Percentiles rank a stretch among this genome's conserved stretches.
These are phyloP conservation scores for Triticum dicoccoides DNA, from an alignment of 176 grass and related monocot genomes.

Conservation along the genomic window DNA sequence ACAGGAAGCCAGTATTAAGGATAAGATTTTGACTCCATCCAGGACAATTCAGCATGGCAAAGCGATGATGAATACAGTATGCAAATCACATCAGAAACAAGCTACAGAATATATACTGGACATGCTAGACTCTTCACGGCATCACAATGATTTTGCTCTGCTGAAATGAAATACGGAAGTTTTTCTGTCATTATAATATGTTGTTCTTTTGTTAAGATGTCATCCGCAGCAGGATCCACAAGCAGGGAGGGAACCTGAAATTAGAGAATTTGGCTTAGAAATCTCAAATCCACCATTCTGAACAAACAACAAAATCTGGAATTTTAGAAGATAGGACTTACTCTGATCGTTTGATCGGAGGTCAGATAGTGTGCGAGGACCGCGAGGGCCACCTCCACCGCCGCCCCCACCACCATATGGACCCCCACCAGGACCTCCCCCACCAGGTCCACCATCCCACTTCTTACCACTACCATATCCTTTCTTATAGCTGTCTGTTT, in stretches of 20 bases:
- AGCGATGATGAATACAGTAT: neutral
- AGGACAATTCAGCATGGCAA: neutral
- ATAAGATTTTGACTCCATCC: neutral
- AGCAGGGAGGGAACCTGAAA: conserved; percentile 91
- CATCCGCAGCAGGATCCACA: conserved; percentile 97
- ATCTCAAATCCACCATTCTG: neutral
- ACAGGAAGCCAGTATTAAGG: neutral
- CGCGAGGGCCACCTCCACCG: conserved; percentile 41
- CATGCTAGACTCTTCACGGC: conserved; percentile 4
- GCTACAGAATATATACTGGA: neutral
- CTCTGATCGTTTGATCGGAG: conserved; percentile 74
- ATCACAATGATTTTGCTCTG: neutral
- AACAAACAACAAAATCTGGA: neutral
- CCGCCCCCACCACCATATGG: conserved; percentile 65
- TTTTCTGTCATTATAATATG: neutral
- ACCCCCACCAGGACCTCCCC: conserved; percentile 65
- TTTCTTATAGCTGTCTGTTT: conserved; percentile 80
- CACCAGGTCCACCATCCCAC: conserved; percentile 97
- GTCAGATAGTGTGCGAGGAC: conserved; percentile 74
- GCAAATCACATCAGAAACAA: neutral
- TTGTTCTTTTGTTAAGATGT: neutral
- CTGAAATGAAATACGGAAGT: neutral
- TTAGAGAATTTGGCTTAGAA: conserved; percentile 6
- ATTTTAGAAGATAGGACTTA: conserved; percentile 32
- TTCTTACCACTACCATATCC: conserved; percentile 78